phyloP scores from a whole-genome alignment of 352 stramenopile species.

The Phytophthora colocasiae region DNA sequence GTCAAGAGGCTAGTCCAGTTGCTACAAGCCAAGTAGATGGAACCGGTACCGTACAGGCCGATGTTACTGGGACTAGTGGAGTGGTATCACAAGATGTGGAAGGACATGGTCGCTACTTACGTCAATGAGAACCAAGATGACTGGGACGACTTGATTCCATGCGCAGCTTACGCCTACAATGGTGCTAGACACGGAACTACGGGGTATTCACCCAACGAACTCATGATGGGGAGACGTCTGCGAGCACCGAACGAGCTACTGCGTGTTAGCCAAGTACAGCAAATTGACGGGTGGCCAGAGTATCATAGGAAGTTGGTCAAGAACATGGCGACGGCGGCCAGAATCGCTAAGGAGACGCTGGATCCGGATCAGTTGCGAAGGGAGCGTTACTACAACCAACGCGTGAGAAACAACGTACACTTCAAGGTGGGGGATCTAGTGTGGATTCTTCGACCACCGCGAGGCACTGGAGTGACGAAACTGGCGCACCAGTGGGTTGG shows the following conservation, averaged over 20 bases:
- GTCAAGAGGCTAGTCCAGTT: slow-evolving; percentile 7
- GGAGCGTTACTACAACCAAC: slow-evolving; percentile 8
- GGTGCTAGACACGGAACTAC: neutral
- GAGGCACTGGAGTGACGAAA: no score
- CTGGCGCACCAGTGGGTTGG: no score
- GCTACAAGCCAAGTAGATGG: slow-evolving; percentile 16
- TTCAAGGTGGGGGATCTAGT: neutral
- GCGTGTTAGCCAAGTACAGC: neutral
- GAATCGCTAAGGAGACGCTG: neutral
- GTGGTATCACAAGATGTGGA: slow-evolving; percentile 1
- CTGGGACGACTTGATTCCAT: slow-evolving; percentile 28
- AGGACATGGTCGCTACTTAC: slow-evolving; percentile 34
- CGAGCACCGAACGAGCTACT: slow-evolving; percentile 13
- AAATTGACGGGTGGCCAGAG: neutral
- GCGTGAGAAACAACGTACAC: neutral
- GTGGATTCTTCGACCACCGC: no score
- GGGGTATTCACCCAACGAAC: slow-evolving; percentile 3
- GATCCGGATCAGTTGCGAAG: neutral
- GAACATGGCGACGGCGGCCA: neutral
- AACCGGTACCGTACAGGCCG: slow-evolving; percentile 25
- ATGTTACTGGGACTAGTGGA: slow-evolving; percentile 17
- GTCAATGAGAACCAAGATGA: slow-evolving; percentile 12
- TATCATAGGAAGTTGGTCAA: slow-evolving; percentile 2
- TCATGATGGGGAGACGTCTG: slow-evolving; percentile 15
- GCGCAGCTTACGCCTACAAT: slow-evolving; percentile 16